Base-by-base conservation (phyloP, 305 asterid species). In the Petunia hybrid region DNA sequence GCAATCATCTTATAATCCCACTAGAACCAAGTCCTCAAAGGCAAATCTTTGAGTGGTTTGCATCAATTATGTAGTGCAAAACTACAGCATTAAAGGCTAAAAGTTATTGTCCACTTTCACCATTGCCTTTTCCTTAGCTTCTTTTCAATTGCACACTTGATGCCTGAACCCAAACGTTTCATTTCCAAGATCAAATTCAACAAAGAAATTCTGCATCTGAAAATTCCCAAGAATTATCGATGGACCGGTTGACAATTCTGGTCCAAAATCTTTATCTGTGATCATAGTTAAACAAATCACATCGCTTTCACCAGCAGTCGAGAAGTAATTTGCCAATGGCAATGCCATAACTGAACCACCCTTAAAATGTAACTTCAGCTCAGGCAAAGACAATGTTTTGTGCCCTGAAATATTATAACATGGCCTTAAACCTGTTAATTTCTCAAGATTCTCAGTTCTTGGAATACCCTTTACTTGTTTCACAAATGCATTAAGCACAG, bases 181-280 rank as follows among this genome's bases (percentile, higher is more conserved):
- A 70, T 92, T 92, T 86, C 84, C 86, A 83, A 95, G 64, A 85
- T 95, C 99, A 86, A 80, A 95, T 76, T 95, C 99, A 8, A 93
- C 92, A 4, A 81, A 80, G 80, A 83, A 95, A 62, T 94, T 92
- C 89, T 95, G 99, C 98, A 90, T 89, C 91, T 89, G 89, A 84
- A 88, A 93, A 62, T 89, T 95, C 8, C 99, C 99, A 85, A 95
- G 57, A 77, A 95, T 93, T 59, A 95, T 89, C 1, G 96, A 86
- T 42, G 98, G 99, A 1, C 99, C 99, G n/a, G 84, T 80, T 6
- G 56, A 60, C 42, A 84, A 78, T 51, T 83, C 91, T 1, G 88
- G 90, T 41, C 93, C 94, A 41, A 84, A 35, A 51, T 13, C 63
- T 53, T 83, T 77, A 14, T 88, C 94, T 2, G 97, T 87, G 65